Conservation (phyloP, 768 basidiomycete genomes). For the Trametes cingulata region DNA sequence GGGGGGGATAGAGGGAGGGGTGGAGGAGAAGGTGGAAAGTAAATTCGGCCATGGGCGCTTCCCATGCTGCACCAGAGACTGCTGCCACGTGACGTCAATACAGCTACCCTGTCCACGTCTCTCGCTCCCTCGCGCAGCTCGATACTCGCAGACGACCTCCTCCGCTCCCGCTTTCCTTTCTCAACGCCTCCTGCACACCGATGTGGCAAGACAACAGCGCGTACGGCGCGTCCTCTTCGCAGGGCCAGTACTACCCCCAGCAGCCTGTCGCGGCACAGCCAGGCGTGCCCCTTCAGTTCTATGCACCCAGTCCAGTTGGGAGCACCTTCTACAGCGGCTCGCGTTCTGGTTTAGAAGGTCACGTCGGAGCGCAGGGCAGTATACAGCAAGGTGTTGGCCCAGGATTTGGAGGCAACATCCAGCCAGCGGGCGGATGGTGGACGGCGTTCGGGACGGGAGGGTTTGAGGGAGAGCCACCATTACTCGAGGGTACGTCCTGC, state of each 20-base stretch:
- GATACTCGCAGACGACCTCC: constrained; percentile 7
- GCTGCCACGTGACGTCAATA: constrained; percentile 20
- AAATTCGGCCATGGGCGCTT: constrained; percentile 6
- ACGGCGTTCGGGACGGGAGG: constrained; percentile 95
- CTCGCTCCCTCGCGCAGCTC: constrained; percentile 6
- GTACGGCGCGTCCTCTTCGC: constrained; percentile 63
- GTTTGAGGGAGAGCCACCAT: constrained; percentile 92
- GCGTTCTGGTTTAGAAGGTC: constrained; percentile 77
- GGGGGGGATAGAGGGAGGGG: constrained; percentile 13
- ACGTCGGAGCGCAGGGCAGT: constrained; percentile 55
- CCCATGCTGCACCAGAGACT: background rate
- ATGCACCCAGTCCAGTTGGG: constrained; percentile 60
- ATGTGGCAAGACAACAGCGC: constrained; percentile 80
- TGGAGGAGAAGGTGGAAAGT: constrained; percentile 1
- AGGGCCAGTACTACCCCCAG: constrained; percentile 54
- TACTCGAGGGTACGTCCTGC: constrained; percentile 75
- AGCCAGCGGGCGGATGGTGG: constrained; percentile 82
- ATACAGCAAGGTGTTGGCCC: constrained; percentile 48
- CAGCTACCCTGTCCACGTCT: constrained; percentile 14
- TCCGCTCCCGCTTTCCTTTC: constrained; percentile 8
- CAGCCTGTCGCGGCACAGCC: constrained; percentile 42
- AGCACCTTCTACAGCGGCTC: constrained; percentile 67
- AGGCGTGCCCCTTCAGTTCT: constrained; percentile 74
- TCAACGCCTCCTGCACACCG: constrained; percentile 1
- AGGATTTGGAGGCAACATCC: constrained; percentile 72